These are phyloP conservation scores for Limnanthes douglasii DNA, from an alignment of 345 rosid genomes.

Conservation along the genomic window DNA sequence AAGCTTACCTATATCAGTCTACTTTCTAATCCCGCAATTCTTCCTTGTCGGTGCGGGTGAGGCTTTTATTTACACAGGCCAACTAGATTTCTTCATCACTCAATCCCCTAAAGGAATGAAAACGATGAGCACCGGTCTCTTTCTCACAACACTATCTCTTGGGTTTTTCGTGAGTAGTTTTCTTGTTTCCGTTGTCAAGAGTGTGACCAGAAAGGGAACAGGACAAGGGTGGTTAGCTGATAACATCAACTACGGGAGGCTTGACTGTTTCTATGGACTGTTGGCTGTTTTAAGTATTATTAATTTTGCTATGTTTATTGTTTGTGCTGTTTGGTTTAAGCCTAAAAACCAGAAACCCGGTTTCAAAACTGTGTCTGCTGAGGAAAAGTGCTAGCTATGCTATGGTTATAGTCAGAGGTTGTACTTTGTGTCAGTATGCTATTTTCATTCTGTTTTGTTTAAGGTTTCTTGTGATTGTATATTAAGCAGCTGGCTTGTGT, in stretches of 20 bases:
- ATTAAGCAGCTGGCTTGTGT: slow-evolving; percentile 4
- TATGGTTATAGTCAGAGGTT: not conserved
- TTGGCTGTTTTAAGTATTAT: slow-evolving; percentile 21
- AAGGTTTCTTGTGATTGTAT: slow-evolving; percentile 9
- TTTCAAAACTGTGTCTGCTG: slow-evolving; percentile 10
- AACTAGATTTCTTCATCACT: slow-evolving; percentile 59
- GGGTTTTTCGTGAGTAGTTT: slow-evolving; percentile 53
- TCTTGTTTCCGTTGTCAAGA: slow-evolving; percentile 31
- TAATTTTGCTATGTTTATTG: slow-evolving; percentile 20
- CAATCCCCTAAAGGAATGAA: slow-evolving; percentile 61
- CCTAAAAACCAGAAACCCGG: slow-evolving; percentile 18
- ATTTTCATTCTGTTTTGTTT: not conserved
- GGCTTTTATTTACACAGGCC: slow-evolving; percentile 55
- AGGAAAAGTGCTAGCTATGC: slow-evolving; percentile 13
- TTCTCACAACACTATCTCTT: slow-evolving; percentile 44
- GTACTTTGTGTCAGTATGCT: slow-evolving; percentile 1
- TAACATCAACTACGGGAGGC: slow-evolving; percentile 33
- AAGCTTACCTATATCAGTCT: slow-evolving; percentile 28
- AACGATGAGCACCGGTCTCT: slow-evolving; percentile 56
- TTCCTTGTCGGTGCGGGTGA: slow-evolving; percentile 56
- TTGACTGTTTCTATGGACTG: slow-evolving; percentile 36
- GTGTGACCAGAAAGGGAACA: slow-evolving; percentile 11
- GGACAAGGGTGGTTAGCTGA: slow-evolving; percentile 31
- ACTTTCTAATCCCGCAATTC: slow-evolving; percentile 45
- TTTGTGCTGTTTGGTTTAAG: slow-evolving; percentile 27